Percentiles rank a stretch among this genome's conserved stretches.
Evolutionary conservation across 2,329 filamentous ascomycete genomes (phyloP).

Genomic region (Alternaria infectoria): DNA sequence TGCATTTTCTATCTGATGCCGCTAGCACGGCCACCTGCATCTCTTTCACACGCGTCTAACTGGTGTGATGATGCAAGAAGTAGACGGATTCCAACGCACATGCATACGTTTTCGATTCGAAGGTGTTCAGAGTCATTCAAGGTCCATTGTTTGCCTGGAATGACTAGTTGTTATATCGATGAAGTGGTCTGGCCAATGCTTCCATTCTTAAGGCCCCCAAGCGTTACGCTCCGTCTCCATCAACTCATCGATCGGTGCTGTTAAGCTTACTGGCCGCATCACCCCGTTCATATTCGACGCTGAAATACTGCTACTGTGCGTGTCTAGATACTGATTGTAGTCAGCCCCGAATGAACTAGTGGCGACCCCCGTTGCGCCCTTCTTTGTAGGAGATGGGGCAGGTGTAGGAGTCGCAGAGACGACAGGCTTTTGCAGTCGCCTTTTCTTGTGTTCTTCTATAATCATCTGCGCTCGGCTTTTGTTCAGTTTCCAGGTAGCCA

Average conservation of each 20-base stretch:
- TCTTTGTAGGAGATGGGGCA: not conserved
- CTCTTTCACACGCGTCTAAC: not conserved
- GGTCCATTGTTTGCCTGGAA: not conserved
- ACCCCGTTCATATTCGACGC: not conserved
- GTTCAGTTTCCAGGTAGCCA: not conserved
- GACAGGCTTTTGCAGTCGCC: too few relatives aligned
- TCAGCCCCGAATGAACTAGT: not conserved
- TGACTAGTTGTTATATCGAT: not conserved
- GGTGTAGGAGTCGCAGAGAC: not conserved
- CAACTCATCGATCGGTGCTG: conserved; percentile 2
- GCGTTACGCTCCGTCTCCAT: not conserved
- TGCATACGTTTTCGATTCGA: not conserved
- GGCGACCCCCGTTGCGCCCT: too few relatives aligned
- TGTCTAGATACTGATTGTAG: not conserved
- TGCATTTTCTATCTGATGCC: not conserved
- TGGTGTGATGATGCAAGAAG: not conserved
- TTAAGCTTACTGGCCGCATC: conserved; percentile 7
- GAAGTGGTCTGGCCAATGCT: not conserved
- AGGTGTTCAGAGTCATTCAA: not conserved
- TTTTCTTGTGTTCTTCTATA: not conserved
- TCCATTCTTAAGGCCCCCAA: not conserved
- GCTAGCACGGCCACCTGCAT: not conserved
- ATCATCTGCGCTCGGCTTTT: not conserved
- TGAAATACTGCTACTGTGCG: not conserved
- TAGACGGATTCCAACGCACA: not conserved